Percentiles rank a stretch among this genome's conserved stretches.
Evolutionary conservation across 2,329 filamentous ascomycete species (phyloP).

Genomic region (Colletotrichum abscissum): DNA sequence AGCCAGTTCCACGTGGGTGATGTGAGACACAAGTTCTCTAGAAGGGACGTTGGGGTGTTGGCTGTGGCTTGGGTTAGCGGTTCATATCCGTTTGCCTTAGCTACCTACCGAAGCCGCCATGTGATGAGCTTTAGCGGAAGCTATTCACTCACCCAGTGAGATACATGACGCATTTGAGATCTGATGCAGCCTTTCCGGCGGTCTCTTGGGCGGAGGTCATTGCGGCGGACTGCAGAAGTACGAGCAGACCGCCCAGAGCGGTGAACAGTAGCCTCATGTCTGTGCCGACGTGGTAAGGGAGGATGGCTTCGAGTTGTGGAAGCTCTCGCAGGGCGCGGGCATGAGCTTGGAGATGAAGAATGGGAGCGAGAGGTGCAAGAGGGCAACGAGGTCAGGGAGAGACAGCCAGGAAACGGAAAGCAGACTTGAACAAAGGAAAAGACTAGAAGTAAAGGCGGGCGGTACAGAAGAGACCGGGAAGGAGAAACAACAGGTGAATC

Average conservation of each 20-base stretch:
- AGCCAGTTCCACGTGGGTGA: constrained; percentile 69
- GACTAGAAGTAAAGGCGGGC: not conserved
- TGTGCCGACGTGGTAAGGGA: constrained; percentile 1
- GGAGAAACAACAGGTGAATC: not conserved
- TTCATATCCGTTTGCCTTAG: not conserved
- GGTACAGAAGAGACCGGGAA: not conserved
- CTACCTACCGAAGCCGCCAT: not conserved
- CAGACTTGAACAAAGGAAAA: not conserved
- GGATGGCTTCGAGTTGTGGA: not conserved
- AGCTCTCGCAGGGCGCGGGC: not conserved
- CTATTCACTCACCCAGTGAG: constrained; percentile 57
- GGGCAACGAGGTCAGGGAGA: not conserved
- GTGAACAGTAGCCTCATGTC: constrained; percentile 25
- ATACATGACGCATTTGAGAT: constrained; percentile 57
- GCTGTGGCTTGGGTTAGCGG: constrained; percentile 43
- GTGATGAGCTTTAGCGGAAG: not conserved
- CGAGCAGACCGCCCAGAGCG: not conserved
- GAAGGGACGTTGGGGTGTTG: constrained; percentile 59
- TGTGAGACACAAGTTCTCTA: constrained; percentile 48
- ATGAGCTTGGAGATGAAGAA: not conserved
- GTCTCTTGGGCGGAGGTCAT: constrained; percentile 16
- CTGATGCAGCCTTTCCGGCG: not conserved
- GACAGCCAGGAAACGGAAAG: not conserved
- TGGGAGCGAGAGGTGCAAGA: not conserved
- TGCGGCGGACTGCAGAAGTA: constrained; percentile 11